These are phyloP conservation scores for Kwoniella sp. DNA, from an alignment of 768 basidiomycete genomes.

Conservation along the genomic window DNA sequence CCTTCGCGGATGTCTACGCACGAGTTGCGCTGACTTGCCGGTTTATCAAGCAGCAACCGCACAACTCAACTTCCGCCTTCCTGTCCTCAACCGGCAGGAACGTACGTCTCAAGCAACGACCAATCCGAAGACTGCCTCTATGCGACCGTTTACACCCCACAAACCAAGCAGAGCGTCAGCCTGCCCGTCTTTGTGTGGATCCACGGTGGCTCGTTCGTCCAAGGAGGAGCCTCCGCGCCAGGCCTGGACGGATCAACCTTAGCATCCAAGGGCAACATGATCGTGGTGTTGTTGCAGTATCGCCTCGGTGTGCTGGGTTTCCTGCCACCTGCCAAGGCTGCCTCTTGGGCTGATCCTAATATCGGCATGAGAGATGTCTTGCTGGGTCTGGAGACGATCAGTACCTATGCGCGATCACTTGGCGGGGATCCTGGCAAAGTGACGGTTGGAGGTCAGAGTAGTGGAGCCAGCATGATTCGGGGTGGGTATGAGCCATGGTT, in stretches of 20 bases:
- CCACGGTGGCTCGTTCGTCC: conserved; percentile 76
- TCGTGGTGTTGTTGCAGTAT: conserved; percentile 79
- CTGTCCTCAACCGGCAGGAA: conserved; percentile 62
- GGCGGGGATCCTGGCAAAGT: conserved; percentile 61
- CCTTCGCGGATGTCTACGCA: neutral
- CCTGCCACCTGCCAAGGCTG: conserved; percentile 56
- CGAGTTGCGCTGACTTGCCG: neutral
- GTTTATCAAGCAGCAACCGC: conserved; percentile 1
- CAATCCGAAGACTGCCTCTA: conserved; percentile 75
- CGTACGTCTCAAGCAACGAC: conserved; percentile 51
- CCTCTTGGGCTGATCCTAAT: conserved; percentile 54
- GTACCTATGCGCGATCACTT: conserved; percentile 59
- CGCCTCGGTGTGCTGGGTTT: conserved; percentile 60
- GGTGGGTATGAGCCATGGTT: conserved; percentile 24
- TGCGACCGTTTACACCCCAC: conserved; percentile 68
- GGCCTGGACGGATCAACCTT: conserved; percentile 74
- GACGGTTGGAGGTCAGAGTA: conserved; percentile 76
- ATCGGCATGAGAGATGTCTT: conserved; percentile 53
- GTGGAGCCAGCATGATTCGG: conserved; percentile 72
- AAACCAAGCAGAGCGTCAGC: conserved; percentile 30
- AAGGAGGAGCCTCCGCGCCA: conserved; percentile 66
- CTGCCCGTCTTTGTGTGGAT: conserved; percentile 56
- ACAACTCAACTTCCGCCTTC: conserved; percentile 59
- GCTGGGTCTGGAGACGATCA: conserved; percentile 65
- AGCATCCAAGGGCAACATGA: conserved; percentile 62